Conservation (phyloP, 345 rosid species). For the Atalantia buxifolia region DNA sequence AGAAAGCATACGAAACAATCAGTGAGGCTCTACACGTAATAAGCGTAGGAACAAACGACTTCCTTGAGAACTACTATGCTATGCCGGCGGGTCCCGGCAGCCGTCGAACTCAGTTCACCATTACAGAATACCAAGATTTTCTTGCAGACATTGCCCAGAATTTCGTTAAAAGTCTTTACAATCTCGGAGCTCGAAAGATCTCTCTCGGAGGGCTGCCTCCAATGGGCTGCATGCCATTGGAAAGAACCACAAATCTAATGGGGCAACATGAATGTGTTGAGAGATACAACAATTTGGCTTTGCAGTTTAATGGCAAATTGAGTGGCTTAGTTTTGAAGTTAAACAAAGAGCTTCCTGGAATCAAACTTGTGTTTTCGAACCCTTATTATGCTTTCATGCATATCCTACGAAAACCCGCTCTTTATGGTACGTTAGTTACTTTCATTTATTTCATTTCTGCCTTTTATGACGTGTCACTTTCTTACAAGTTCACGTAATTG, state of each 20-base stretch:
- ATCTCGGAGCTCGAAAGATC: constrained; percentile 54
- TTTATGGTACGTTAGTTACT: constrained; percentile 27
- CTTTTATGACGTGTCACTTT: neutral
- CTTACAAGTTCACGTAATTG: neutral
- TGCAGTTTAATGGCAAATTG: constrained; percentile 45
- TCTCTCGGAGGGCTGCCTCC: constrained; percentile 63
- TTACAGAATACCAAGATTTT: constrained; percentile 38
- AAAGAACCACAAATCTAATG: constrained; percentile 48
- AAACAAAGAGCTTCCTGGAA: constrained; percentile 41
- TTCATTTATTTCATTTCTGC: neutral
- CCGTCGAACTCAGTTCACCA: constrained; percentile 36
- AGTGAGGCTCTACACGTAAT: constrained; percentile 39
- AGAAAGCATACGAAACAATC: constrained; percentile 28
- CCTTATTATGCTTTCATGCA: constrained; percentile 34
- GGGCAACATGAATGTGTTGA: constrained; percentile 35
- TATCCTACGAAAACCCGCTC: constrained; percentile 37
- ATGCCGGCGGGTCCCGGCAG: constrained; percentile 18
- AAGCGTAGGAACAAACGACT: constrained; percentile 61
- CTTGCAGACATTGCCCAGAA: constrained; percentile 36
- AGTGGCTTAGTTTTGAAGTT: constrained; percentile 24
- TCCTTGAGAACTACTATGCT: constrained; percentile 56
- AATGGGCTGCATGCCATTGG: constrained; percentile 70
- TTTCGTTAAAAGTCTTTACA: constrained; percentile 36
- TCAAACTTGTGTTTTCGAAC: constrained; percentile 39
- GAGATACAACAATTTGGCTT: constrained; percentile 41